Conservation (phyloP, 345 rosid genomes). For the Hibiscus syriacus region DNA sequence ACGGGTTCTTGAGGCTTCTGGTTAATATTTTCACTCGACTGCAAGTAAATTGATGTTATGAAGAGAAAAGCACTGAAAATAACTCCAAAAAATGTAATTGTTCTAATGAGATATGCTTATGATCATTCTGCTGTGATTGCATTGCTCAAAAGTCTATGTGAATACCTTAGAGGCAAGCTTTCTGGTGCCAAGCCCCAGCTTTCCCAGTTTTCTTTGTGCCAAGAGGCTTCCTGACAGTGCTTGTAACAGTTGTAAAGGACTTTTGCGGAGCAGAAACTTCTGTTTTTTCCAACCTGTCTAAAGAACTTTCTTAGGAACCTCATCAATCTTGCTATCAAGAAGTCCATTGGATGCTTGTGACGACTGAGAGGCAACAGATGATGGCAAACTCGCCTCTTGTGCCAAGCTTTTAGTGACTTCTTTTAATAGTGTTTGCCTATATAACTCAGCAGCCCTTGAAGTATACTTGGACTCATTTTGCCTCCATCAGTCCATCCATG, state of each 20-base stretch:
- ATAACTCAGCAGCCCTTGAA: slow-evolving; percentile 91
- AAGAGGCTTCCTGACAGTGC: slow-evolving; percentile 78
- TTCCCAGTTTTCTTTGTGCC: slow-evolving; percentile 69
- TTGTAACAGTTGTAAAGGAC: slow-evolving; percentile 38
- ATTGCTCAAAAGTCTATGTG: neutral
- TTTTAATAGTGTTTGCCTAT: slow-evolving; percentile 71
- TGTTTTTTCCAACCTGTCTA: slow-evolving; percentile 42
- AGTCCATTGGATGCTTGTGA: slow-evolving; percentile 52
- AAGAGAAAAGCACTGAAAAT: neutral
- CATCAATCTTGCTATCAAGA: slow-evolving; percentile 39
- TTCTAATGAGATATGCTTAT: neutral
- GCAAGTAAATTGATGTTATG: slow-evolving; percentile 2
- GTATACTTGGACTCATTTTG: slow-evolving; percentile 88
- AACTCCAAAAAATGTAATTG: neutral
- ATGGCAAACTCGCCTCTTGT: slow-evolving; percentile 48
- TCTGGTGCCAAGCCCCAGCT: slow-evolving; percentile 85
- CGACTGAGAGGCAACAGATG: slow-evolving; percentile 56
- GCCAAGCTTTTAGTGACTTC: slow-evolving; percentile 83
- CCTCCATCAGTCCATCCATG: slow-evolving; percentile 95
- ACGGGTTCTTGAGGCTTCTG: slow-evolving; percentile 91
- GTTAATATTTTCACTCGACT: slow-evolving; percentile 82
- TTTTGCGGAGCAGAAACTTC: slow-evolving; percentile 44
- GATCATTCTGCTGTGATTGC: neutral
- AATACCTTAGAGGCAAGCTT: slow-evolving; percentile 77
- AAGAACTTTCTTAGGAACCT: slow-evolving; percentile 37